Percentiles rank a stretch among this genome's conserved stretches.
Conservation (phyloP, 2,329 filamentous ascomycete species). For the Claviceps purpurea region DNA sequence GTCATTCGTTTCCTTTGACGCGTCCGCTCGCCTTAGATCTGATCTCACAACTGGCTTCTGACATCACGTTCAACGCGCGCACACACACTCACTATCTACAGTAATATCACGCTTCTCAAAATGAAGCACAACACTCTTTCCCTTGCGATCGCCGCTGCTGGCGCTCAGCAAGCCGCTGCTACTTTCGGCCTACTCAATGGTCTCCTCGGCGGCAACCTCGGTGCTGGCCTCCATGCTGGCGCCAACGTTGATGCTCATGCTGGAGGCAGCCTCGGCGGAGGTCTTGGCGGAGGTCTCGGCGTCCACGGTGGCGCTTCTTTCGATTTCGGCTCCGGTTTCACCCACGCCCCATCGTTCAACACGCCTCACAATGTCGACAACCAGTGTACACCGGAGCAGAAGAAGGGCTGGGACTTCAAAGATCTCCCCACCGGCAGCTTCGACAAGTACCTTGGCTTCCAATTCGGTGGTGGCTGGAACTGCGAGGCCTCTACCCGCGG, state of each 20-base stretch:
- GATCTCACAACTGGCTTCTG: conserved; percentile 13
- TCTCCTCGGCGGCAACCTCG: conserved; percentile 4
- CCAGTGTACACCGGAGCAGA: conserved; percentile 59
- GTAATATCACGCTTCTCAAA: conserved; percentile 11
- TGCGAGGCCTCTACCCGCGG: conserved; percentile 53
- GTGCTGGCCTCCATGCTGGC: background rate
- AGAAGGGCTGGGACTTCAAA: conserved; percentile 57
- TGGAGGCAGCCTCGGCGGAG: background rate
- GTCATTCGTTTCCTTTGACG: conserved; percentile 44
- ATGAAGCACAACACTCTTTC: conserved; percentile 38
- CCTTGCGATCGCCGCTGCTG: conserved; percentile 37
- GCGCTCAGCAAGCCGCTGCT: conserved; percentile 35
- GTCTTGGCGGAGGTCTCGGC: background rate
- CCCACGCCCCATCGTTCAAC: conserved; percentile 37
- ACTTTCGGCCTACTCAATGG: conserved; percentile 11
- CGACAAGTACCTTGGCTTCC: conserved; percentile 55
- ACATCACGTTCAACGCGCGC: conserved; percentile 1
- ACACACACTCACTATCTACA: conserved; percentile 6
- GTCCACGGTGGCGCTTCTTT: background rate
- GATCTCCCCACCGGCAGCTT: conserved; percentile 50
- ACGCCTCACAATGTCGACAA: conserved; percentile 65
- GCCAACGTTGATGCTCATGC: background rate
- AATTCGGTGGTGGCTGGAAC: conserved; percentile 56
- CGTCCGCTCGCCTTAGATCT: conserved; percentile 12
- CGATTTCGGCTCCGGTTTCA: conserved; percentile 7